Base-by-base conservation (phyloP, 805 yeast species). In the Hanseniaspora singularis region DNA sequence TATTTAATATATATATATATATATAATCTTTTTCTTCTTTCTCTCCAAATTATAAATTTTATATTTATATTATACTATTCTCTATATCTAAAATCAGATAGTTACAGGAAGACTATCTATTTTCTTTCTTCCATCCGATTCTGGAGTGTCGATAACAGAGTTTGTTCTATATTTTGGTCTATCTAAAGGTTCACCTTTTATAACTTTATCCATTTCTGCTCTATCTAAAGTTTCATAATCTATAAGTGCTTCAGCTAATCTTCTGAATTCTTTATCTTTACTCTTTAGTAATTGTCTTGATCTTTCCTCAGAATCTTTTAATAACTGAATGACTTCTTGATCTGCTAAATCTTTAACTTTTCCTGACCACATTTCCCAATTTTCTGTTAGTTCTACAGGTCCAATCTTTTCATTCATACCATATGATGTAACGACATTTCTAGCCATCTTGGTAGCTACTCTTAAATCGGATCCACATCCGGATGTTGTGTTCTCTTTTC, bases 331-430 rank as follows among this genome's bases (percentile, higher is more conserved):
- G 33, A 92, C 88, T 66, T 92, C 97, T 56, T 81, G 78, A 62
- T 92, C 99, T 12, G 97, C 98, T 64, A 79, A 70, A 59, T 86
- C 92, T 53, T 94, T 72, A 41, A 94, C 73, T 54, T 77, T 76
- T 12, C 89, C 82, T 1, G 96, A 86, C 98, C 98, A 92, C 36
- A 82, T 76, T 54, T 79, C 87, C 96, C 96, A 89, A 58, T 84
- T 79, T 57, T 87, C 96, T 39, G 89, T 74, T 40, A 92, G 70
- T 58, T 77, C 77, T 23, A 92, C 85, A 6, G 98, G 98, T 1
- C 99, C 98, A 49, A 92, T 83, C 49, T 72, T 76, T 44, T 84
- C 88, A 53, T 92, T 79, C 98, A 92, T 92, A 59, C 99, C 99
- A 61, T 84, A 92, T 41, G 86, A 79, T 0, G 95, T 86, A 33